phyloP scores from a whole-genome alignment of 345 rosid species.

The Pelargonium nanum region DNA sequence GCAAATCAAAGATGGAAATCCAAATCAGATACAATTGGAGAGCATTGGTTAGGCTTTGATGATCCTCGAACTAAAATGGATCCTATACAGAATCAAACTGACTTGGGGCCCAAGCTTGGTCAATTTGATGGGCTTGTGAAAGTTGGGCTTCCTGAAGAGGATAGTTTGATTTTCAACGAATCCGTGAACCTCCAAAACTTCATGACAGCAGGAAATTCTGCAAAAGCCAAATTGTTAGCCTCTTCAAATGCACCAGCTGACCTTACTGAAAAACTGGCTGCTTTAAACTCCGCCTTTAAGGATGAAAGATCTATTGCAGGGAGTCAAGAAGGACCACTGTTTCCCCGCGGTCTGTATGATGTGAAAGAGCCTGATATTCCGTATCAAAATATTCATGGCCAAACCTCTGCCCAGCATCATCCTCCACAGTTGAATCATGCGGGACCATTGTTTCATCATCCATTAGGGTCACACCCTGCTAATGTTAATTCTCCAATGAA shows the following conservation, averaged over 20 bases:
- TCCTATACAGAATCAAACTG: constrained; percentile 31
- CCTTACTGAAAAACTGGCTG: constrained; percentile 52
- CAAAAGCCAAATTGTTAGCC: constrained; percentile 37
- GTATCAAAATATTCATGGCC: constrained; percentile 27
- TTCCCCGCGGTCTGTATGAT: constrained; percentile 44
- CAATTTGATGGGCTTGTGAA: constrained; percentile 20
- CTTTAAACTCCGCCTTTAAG: constrained; percentile 44
- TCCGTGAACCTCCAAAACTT: constrained; percentile 22
- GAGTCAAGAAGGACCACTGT: constrained; percentile 42
- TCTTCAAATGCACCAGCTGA: constrained; percentile 29
- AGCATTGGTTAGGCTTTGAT: constrained; percentile 30
- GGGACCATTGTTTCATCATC: constrained; percentile 40
- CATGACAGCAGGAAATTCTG: constrained; percentile 28
- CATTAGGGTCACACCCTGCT: constrained; percentile 53
- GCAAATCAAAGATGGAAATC: constrained; percentile 31
- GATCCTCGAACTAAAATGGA: constrained; percentile 33
- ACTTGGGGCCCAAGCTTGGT: constrained; percentile 30
- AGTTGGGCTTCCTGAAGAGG: constrained; percentile 45
- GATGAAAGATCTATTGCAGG: constrained; percentile 35
- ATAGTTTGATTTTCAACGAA: constrained; percentile 25
- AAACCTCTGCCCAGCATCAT: constrained; percentile 37
- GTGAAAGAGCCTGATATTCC: constrained; percentile 37
- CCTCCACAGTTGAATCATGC: constrained; percentile 47
- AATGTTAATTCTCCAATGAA: constrained; percentile 50
- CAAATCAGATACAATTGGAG: constrained; percentile 34